Conservation (phyloP, 2,329 filamentous ascomycete species). For the Rasamsonia emersonii region DNA sequence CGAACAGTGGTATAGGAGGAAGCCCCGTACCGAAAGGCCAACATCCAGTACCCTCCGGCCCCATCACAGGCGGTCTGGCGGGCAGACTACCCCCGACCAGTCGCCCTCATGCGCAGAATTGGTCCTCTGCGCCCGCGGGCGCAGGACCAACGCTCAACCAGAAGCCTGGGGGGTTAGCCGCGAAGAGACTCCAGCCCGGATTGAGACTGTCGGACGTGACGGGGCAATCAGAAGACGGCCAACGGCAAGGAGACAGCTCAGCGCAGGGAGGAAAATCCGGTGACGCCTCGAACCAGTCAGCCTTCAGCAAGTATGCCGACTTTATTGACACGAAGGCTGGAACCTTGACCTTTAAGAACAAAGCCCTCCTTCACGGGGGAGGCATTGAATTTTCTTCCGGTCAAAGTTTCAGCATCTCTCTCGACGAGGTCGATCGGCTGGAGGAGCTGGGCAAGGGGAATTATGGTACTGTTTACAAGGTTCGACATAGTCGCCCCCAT, state of each 20-base stretch:
- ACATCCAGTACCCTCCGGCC: constrained; percentile 13
- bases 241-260: constrained; percentile 12
- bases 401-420: constrained; percentile 81
- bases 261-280: constrained; percentile 11
- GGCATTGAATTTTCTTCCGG: constrained; percentile 91
- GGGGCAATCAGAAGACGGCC: constrained; percentile 40
- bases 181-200: constrained; percentile 39
- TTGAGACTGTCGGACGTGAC: constrained; percentile 43
- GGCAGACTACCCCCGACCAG: constrained; percentile 19
- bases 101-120: constrained; percentile 26
- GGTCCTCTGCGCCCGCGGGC: constrained; percentile 21
- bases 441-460: constrained; percentile 96
- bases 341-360: constrained; percentile 84
- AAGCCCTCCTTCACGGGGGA: constrained; percentile 77
- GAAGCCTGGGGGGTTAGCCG: constrained; percentile 38
- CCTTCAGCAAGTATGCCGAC: constrained; percentile 63
- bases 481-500: constrained; percentile 68
- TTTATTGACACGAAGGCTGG: constrained; percentile 89
- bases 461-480: constrained; percentile 96
- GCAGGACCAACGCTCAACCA: constrained; percentile 31
- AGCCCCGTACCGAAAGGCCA: constrained; percentile 5
- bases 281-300: constrained; percentile 27
- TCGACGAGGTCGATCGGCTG: constrained; percentile 89
- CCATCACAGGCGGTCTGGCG: constrained; percentile 22
- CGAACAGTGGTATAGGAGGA: constrained; percentile 4